Conservation (phyloP, 495 filamentous ascomycete genomes). For the Penicillium longicatenatum region DNA sequence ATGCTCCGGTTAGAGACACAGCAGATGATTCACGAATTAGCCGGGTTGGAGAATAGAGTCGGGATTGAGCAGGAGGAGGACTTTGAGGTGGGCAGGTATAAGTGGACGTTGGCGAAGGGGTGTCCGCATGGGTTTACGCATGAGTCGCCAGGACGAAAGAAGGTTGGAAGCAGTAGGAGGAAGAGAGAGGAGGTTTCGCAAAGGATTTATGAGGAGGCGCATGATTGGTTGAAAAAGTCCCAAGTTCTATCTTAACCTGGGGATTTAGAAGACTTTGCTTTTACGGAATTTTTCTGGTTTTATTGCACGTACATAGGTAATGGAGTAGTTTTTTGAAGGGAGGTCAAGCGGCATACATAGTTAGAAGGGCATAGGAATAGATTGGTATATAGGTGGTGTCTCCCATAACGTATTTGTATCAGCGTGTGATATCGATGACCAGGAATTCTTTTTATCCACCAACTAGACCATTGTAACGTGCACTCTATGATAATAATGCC, state of each 20-base stretch:
- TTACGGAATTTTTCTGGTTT: too few species aligned
- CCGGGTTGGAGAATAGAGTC: slow-evolving; percentile 19
- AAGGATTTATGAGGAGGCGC: slow-evolving; percentile 24
- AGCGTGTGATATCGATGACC: too few species aligned
- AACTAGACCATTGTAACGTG: too few species aligned
- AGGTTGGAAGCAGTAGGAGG: slow-evolving; percentile 6
- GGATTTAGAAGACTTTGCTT: not conserved
- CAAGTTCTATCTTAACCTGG: not conserved
- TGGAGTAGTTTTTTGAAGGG: too few species aligned
- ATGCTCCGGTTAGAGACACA: slow-evolving; percentile 34
- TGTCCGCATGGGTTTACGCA: slow-evolving; percentile 33
- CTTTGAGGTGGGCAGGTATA: slow-evolving; percentile 30
- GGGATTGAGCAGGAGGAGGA: slow-evolving; percentile 20
- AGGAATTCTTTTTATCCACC: too few species aligned
- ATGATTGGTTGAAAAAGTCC: slow-evolving; percentile 28
- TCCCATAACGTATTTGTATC: too few species aligned
- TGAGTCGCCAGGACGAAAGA: slow-evolving; percentile 5
- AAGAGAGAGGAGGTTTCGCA: slow-evolving; percentile 14
- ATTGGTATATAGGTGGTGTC: too few species aligned
- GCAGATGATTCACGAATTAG: slow-evolving; percentile 36
- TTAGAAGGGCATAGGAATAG: too few species aligned
- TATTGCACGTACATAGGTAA: too few species aligned
- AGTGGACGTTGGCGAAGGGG: slow-evolving; percentile 32
- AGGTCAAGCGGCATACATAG: too few species aligned
- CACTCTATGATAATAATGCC: too few species aligned